Conservation (phyloP, 78 protist species). For the Guillardia theta region DNA sequence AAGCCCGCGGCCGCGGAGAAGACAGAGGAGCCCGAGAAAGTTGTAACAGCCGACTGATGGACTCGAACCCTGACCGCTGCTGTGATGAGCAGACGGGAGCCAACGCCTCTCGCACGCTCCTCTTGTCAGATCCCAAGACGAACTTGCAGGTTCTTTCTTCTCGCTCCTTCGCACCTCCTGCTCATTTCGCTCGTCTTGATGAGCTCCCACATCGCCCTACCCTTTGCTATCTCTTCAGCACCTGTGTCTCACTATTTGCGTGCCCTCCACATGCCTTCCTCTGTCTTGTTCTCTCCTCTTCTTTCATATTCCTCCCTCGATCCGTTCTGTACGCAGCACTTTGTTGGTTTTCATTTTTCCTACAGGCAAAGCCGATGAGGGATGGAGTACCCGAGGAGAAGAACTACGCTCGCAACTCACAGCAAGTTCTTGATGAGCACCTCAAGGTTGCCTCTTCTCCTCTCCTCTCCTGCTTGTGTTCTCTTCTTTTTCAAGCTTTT, state of each 20-base stretch:
- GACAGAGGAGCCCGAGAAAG: neutral
- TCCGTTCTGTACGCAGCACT: neutral
- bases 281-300: no score
- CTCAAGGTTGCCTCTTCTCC: conserved; percentile 79
- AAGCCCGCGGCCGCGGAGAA: neutral
- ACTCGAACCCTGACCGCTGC: neutral
- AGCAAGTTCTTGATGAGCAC: neutral
- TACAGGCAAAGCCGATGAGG: neutral
- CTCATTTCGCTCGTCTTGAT: no score
- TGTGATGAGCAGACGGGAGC: neutral
- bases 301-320: neutral
- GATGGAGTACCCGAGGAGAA: neutral
- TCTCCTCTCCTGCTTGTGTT: conserved; percentile 95
- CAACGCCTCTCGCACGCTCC: neutral
- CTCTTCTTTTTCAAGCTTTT: neutral
- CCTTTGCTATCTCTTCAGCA: no score
- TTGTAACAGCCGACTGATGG: neutral
- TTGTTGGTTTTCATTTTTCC: neutral
- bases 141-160: no score
- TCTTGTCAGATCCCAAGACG: neutral
- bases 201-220: no score
- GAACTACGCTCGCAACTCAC: neutral
- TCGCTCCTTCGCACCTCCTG: no score
- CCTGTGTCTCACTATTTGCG: no score
- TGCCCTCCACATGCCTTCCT: no score